Percentiles rank a stretch among this genome's conserved stretches.
Conservation (phyloP, 441 rosid species). For the Mallotus repandus region DNA sequence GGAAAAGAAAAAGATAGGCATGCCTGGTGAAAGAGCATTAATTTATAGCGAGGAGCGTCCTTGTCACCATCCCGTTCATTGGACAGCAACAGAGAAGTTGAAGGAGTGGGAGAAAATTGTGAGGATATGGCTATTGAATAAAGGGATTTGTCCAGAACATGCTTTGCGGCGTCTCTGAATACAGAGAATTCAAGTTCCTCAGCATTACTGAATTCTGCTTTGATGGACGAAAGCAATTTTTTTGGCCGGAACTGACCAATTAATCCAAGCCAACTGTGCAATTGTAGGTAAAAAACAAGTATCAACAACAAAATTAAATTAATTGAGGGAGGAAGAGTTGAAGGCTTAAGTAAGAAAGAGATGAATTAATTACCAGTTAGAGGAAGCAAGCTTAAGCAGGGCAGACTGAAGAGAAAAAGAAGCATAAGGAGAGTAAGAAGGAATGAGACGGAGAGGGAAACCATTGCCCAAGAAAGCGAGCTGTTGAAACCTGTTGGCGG, state of each 20-base stretch:
- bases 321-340: too few relatives aligned
- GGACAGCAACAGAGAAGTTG: slow-evolving; percentile 50
- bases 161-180: slow-evolving; percentile 53
- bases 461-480: slow-evolving; percentile 63
- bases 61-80: slow-evolving; percentile 60
- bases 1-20: slow-evolving; percentile 17
- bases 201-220: slow-evolving; percentile 44
- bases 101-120: slow-evolving; percentile 50
- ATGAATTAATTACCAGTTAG: slow-evolving; percentile 44
- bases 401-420: slow-evolving; percentile 71
- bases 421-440: slow-evolving; percentile 56
- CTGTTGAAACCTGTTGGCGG: slow-evolving; percentile 78
- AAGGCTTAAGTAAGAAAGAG: neutral
- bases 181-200: slow-evolving; percentile 53
- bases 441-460: slow-evolving; percentile 75
- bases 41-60: slow-evolving; percentile 51
- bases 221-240: slow-evolving; percentile 62
- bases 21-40: slow-evolving; percentile 68
- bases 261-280: slow-evolving; percentile 70
- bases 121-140: slow-evolving; percentile 59
- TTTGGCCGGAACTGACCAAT: slow-evolving; percentile 73
- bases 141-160: slow-evolving; percentile 63
- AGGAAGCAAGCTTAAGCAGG: slow-evolving; percentile 48
- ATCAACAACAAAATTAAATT: neutral
- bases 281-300: neutral